phyloP scores from a whole-genome alignment of 495 filamentous ascomycete genomes.

The Lepidopterella palustris region DNA sequence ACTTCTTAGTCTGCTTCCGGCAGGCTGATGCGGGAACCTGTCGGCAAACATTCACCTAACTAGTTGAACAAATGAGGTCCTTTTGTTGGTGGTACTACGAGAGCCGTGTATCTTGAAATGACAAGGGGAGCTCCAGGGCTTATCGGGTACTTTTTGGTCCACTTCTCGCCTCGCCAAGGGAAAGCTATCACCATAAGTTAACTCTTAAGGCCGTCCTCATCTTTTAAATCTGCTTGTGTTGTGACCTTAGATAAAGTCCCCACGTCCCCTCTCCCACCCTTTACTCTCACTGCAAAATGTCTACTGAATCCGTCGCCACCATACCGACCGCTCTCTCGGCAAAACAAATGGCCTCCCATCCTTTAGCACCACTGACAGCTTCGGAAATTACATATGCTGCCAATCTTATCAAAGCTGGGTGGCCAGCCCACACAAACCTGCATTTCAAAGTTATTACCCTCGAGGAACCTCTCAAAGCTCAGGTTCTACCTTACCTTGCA shows the following conservation, averaged over 20 bases:
- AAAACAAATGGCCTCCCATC: conserved; percentile 40
- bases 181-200: neutral
- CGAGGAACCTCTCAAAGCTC: conserved; percentile 56
- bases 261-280: neutral
- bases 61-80: too few relatives aligned
- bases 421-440: conserved; percentile 47
- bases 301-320: conserved; percentile 21
- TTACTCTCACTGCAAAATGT: conserved; percentile 11
- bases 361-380: conserved; percentile 52
- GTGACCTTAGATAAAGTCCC: neutral
- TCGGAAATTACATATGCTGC: conserved; percentile 48
- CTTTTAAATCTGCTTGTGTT: neutral
- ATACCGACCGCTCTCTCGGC: conserved; percentile 3
- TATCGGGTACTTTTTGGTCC: too few relatives aligned
- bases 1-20: too few relatives aligned
- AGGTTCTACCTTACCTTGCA: conserved; percentile 49
- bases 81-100: too few relatives aligned
- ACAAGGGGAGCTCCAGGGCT: too few relatives aligned
- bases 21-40: too few relatives aligned
- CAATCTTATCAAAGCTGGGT: conserved; percentile 41
- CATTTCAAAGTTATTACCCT: conserved; percentile 63
- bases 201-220: neutral
- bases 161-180: neutral
- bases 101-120: too few relatives aligned
- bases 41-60: too few relatives aligned